Evolutionary conservation across 305 asterid genomes (phyloP), one percentile per base, ranked within the genome.

Genomic region (Rubia tinctorum): DNA sequence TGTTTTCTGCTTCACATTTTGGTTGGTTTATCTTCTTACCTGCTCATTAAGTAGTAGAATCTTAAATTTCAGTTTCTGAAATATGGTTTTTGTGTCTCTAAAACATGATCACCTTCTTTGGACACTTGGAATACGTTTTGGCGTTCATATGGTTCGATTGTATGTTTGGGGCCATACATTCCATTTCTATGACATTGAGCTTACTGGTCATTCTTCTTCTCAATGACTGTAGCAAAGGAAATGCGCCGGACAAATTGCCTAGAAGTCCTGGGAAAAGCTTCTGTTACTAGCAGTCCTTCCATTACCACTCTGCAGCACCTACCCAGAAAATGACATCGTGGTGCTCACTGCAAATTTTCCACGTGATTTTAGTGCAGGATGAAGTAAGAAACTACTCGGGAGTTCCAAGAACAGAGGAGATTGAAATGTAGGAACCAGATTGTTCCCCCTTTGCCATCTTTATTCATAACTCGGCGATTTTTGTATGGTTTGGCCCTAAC

Each of bases 161-260:
- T 20, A 22, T 6, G 7, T 66, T n/a, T 66, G 39, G 34, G 70
- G 42, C n/a, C 6, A 3, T 42, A 20, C 7, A 22, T 66, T 25
- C 25, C 22, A 10, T 66, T 30, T 39, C 45, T 14, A n/a, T 9
- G 14, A 9, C 51, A 30, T 37, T 37, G 7, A 3, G 15, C 64
- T 49, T 53, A 30, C 65, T 55, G 30, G 22, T 37, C 8, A 55
- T 55, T 71, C 23, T 20, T 51, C n/a, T 68, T 23, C 66, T 69
- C 49, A 20, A 75, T 34, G 25, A 53, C 75, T 81, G 84, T 92
- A 91, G 99, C 88, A 74, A 79, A 77, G 34, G 99, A 91, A 83
- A 86, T 94, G 86, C 83, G 82, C 59, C 84, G 97, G 73, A 86
- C 82, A 95, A 78, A 84, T 68, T 68, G 77, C 9, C 76, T 94